Evolutionary conservation across 805 yeast species (phyloP), one percentile per base, ranked within the genome.

Genomic region (Cephaloascus albidus): DNA sequence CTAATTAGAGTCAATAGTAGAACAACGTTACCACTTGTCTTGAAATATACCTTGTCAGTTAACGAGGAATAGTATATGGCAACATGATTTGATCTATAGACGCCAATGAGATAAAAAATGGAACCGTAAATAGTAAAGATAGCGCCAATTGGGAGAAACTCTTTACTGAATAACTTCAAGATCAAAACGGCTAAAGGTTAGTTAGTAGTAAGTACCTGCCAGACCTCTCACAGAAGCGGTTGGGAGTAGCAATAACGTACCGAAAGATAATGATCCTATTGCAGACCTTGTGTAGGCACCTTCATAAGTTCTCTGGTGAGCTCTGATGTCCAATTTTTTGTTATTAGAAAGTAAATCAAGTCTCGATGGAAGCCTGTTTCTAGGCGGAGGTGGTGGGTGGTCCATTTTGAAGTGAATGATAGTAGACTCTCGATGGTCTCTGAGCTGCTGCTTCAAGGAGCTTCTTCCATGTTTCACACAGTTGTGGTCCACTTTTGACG

Each of bases 271-370:
- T 39, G 80, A 71, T 17, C 85, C 81, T 23, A 85, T 60, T 17
- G 89, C 82, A 0, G 89, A 76, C 38, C 95, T 58, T 19, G 81
- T 66, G 51, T 85, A 85, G 1, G 94, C 89, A 0, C 94, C 95
- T 52, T 85, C 93, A 50, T 83, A 85, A 0, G 94, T 85, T 41
- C 95, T 58, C 57, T 85, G 93, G 48, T 81, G 82, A 0, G 90
- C 93, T 48, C 81, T 46, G 3, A 75, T 65, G 45, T 75, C 81
- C 19, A 74, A 55, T 47, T 69, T 67, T 39, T 63, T 63, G 3
- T 55, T 58, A 31, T 65, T 55, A 3, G 71, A 58, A 4, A 70
- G 57, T 14, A 63, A 51, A 36, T 64, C 65, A 10, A 66, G 47
- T 17, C 60, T 38, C 1, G 69, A 60, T 4, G 65, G 62, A 4